phyloP scores from a whole-genome alignment of 306 rosid species.

The Prunus fruticosa region DNA sequence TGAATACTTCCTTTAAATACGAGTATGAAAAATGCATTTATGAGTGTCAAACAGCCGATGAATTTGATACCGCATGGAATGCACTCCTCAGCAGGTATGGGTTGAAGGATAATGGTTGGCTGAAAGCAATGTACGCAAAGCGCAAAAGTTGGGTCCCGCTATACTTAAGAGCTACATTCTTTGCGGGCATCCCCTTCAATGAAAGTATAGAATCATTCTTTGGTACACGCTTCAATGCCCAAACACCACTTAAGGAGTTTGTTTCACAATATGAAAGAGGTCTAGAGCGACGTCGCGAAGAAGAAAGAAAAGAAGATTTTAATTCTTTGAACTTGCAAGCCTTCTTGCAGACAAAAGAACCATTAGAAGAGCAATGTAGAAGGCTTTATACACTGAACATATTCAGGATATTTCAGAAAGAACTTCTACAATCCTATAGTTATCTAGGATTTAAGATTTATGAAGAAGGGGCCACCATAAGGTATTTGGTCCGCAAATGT shows the following conservation, averaged over 20 bases:
- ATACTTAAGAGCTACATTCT: conserved; percentile 66
- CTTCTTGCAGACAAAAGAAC: conserved; percentile 90
- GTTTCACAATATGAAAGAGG: conserved; percentile 77
- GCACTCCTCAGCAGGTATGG: conserved; percentile 65
- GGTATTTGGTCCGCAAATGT: conserved; percentile 76
- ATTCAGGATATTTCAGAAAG: conserved; percentile 87
- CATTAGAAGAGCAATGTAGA: conserved; percentile 84
- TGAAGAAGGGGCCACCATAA: conserved; percentile 61
- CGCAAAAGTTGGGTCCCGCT: conserved; percentile 87
- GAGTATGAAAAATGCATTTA: conserved; percentile 78
- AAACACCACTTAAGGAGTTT: conserved; percentile 69
- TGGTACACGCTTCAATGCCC: conserved; percentile 69
- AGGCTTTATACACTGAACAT: conserved; percentile 73
- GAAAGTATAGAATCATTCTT: conserved; percentile 73
- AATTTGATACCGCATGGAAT: conserved; percentile 77
- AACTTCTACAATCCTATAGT: conserved; percentile 80
- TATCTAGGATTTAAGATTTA: conserved; percentile 84
- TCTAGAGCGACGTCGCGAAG: conserved; percentile 82
- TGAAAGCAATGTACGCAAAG: conserved; percentile 78
- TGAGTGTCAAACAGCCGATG: conserved; percentile 70
- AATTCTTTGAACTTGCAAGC: conserved; percentile 70
- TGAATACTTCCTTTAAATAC: conserved; percentile 57
- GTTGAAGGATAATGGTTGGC: conserved; percentile 70
- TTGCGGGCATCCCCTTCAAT: conserved; percentile 77
- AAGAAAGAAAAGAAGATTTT: conserved; percentile 81